Evolutionary conservation across 768 basidiomycete species (phyloP), one percentile per base, ranked within the genome.

Genomic region (Mrakia hoshinonis): DNA sequence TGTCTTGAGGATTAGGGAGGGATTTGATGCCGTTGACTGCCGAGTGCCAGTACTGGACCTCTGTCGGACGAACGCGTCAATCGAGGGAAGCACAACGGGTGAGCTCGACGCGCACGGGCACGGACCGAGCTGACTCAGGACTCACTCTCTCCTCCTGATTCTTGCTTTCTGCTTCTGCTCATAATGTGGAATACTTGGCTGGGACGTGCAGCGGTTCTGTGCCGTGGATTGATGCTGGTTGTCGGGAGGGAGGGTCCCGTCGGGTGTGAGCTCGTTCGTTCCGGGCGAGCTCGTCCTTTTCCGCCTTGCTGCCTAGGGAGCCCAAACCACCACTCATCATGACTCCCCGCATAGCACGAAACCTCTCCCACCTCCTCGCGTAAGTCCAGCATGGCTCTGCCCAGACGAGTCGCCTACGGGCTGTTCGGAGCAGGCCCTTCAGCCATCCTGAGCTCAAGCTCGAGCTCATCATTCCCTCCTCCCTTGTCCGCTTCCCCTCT

Each of bases 331-430:
- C 62, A 38, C n/a, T 31, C 18, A 43, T 18, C 62, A 65, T 65
- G 63, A 11, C 63, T 24, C 46, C 68, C 24, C 15, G 9, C 6
- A 36, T 63, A 58, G 68, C 58, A 49, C 47, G 51, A 39, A 69
- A 58, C 22, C 61, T 69, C 26, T 69, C 39, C 34, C 29, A 69
- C 43, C 62, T 69, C 34, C 62, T 69, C 60, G 68, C 60, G 68
- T 69, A 31, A 38, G 68, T 69, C n/a, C 4, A 51, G 18, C 12
- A 13, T 47, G n/a, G 10, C 15, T 22, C 2, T 0, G 29, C 20
- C 22, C 49, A n/a, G 43, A 20, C 49, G 22, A 43, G 13, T 7
- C 20, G 64, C 46, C 48, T 11, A 34, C 31, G 24, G 24, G 3
- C 15, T 24, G n/a, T 6, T 36, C 48, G 48, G 13, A 4, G 13